Evolutionary conservation across 2,329 filamentous ascomycete genomes (phyloP).

Genomic region (Neospermospora avenae): DNA sequence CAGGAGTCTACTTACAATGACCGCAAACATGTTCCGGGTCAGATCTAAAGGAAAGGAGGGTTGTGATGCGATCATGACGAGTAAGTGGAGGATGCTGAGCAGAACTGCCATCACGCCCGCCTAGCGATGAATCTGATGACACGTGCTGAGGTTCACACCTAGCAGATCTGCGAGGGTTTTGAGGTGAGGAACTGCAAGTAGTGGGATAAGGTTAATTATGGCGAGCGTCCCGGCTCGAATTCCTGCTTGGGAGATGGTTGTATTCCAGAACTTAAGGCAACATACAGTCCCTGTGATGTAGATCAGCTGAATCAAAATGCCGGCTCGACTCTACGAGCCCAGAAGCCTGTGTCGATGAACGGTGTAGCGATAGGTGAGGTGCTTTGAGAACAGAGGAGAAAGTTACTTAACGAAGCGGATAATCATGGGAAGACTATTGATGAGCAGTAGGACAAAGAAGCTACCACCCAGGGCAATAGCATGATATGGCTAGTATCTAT

Average conservation of each 20-base stretch:
- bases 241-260: constrained; percentile 21
- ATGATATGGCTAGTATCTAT: not conserved
- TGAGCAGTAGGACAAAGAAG: not conserved
- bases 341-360: constrained; percentile 8
- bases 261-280: constrained; percentile 11
- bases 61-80: constrained; percentile 6
- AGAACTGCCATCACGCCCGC: constrained; percentile 12
- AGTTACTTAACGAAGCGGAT: not conserved
- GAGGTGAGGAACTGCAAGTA: constrained; percentile 24
- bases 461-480: not conserved
- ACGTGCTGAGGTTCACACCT: constrained; percentile 22
- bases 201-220: constrained; percentile 21
- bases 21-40: constrained; percentile 11
- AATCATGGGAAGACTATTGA: not conserved
- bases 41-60: constrained; percentile 9
- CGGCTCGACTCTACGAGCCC: constrained; percentile 24
- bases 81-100: constrained; percentile 23
- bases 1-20: constrained; percentile 17
- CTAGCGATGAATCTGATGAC: constrained; percentile 20
- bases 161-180: constrained; percentile 26
- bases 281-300: constrained; percentile 18
- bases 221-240: constrained; percentile 29
- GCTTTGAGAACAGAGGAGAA: not conserved
- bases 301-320: constrained; percentile 14
- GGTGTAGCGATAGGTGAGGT: not conserved